Evolutionary conservation across 2,329 filamentous ascomycete genomes (phyloP).

Genomic region (Lachnellula occidentalis): DNA sequence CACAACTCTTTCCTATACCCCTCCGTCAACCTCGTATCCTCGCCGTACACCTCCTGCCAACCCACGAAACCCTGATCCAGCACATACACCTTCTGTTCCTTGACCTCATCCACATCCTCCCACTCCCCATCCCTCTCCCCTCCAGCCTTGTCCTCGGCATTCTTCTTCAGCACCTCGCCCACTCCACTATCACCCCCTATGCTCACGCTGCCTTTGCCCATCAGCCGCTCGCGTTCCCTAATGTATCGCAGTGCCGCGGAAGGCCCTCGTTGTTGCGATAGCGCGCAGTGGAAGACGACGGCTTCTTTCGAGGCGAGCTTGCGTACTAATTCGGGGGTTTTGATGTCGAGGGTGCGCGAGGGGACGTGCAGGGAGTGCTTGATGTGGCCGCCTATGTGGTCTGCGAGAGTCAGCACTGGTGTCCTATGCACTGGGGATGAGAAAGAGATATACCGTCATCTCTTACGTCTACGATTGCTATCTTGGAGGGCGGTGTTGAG

Average conservation of each 20-base stretch:
- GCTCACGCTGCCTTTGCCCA: conserved; percentile 22
- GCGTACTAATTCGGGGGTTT: conserved; percentile 76
- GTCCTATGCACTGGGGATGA: not conserved
- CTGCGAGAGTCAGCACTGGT: conserved; percentile 37
- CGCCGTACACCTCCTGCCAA: conserved; percentile 83
- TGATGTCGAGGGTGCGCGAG: conserved; percentile 64
- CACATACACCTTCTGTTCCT: conserved; percentile 69
- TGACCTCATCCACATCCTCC: conserved; percentile 21
- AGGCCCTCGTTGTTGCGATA: conserved; percentile 87
- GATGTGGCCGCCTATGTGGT: conserved; percentile 90
- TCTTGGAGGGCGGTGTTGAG: conserved; percentile 24
- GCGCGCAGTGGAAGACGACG: conserved; percentile 90
- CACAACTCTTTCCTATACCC: conserved; percentile 81
- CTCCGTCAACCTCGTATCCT: conserved; percentile 76
- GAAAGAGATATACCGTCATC: conserved; percentile 57
- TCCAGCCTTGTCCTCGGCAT: conserved; percentile 18
- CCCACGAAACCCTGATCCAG: conserved; percentile 78
- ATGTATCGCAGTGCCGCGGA: conserved; percentile 76
- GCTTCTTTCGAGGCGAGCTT: conserved; percentile 70
- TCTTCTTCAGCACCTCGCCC: conserved; percentile 27
- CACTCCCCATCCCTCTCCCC: conserved; percentile 30
- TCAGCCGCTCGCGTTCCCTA: conserved; percentile 56
- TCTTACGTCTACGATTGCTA: conserved; percentile 83
- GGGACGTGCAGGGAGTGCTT: conserved; percentile 70
- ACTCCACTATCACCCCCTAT: conserved; percentile 17